phyloP scores from a whole-genome alignment of 306 rosid species.

The Gastrolobium bilobum region DNA sequence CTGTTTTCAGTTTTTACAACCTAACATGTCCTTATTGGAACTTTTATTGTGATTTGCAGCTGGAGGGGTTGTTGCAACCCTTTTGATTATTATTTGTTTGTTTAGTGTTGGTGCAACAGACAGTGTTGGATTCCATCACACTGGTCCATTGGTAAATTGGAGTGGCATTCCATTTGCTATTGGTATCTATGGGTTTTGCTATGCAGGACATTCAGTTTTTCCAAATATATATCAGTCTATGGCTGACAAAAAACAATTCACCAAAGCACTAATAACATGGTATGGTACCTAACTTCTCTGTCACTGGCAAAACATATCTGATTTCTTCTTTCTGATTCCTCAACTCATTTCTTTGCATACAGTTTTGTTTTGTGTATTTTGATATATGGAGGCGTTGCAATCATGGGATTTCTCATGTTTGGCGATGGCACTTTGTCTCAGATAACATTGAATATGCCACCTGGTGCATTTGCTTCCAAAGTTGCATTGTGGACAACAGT shows the following conservation, averaged over 20 bases:
- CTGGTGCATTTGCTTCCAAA: constrained; percentile 61
- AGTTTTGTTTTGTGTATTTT: constrained; percentile 69
- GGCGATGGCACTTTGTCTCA: constrained; percentile 76
- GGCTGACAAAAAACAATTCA: constrained; percentile 74
- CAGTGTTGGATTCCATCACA: constrained; percentile 68
- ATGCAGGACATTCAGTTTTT: constrained; percentile 76
- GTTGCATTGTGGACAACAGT: constrained; percentile 83
- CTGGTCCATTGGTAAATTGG: constrained; percentile 62
- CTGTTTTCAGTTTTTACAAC: not conserved
- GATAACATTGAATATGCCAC: constrained; percentile 82
- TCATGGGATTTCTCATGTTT: constrained; percentile 82
- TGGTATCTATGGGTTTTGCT: constrained; percentile 82
- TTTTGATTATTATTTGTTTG: constrained; percentile 65
- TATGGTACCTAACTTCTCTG: constrained; percentile 28
- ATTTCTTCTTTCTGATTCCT: not conserved
- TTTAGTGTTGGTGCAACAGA: constrained; percentile 65
- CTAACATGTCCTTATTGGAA: constrained; percentile 30
- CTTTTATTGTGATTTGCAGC: constrained; percentile 56
- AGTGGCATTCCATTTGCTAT: constrained; percentile 77
- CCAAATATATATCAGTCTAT: constrained; percentile 85
- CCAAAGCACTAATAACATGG: constrained; percentile 51
- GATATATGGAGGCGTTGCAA: constrained; percentile 72
- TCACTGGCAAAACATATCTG: not conserved
- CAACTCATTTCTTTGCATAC: constrained; percentile 43
- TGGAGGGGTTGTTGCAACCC: constrained; percentile 72